Conservation (phyloP, 345 rosid genomes). For the Citrus sinensis region DVS_A1.0 CM039164.1:25677501-25678000, state of each 20-base stretch:
- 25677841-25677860: background rate
- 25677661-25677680: background rate
- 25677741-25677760: background rate
- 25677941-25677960: background rate
- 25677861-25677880: background rate
- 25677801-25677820: background rate
- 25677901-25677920: background rate
- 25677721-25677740: background rate
- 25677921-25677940: background rate
- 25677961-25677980: background rate
- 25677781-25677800: constrained; percentile 3
- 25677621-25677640: background rate
- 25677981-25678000: background rate
- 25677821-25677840: background rate
- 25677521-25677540: background rate
- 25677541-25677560: constrained; percentile 19
- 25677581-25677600: background rate
- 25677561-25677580: constrained; percentile 10
- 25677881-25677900: background rate
- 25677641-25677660: background rate
- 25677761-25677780: background rate
- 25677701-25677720: background rate
- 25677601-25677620: background rate
- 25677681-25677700: background rate
- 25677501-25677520: constrained; percentile 2